Evolutionary conservation across 1,139 yeast species (phyloP).

Genomic region (Candida labiduridarum): DNA sequence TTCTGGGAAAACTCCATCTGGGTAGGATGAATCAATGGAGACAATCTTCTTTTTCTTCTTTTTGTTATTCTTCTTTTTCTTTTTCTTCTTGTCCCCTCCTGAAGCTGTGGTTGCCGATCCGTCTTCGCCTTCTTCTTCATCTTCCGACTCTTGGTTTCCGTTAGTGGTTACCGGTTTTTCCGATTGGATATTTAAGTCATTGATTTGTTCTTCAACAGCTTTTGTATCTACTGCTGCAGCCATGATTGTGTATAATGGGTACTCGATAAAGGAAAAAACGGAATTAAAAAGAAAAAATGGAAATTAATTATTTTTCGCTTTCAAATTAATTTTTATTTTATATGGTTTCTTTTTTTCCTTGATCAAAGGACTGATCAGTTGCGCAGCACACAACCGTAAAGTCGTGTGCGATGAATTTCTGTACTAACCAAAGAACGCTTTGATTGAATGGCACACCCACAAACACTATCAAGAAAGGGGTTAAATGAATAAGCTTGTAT

Average conservation of each 20-base stretch:
- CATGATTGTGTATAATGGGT: neutral
- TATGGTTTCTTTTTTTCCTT: too few species aligned
- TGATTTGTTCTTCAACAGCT: slow-evolving; percentile 16
- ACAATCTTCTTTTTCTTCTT: slow-evolving; percentile 49
- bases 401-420: neutral
- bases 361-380: too few species aligned
- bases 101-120: slow-evolving; percentile 22
- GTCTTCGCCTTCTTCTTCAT: slow-evolving; percentile 13
- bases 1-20: slow-evolving; percentile 79
- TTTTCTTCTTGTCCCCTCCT: slow-evolving; percentile 31
- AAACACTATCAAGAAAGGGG: too few species aligned
- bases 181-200: slow-evolving; percentile 15
- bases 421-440: too few species aligned
- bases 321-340: too few species aligned
- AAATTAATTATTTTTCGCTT: too few species aligned
- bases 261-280: too few species aligned
- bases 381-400: neutral
- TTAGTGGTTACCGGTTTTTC: neutral
- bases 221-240: slow-evolving; percentile 11
- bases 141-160: slow-evolving; percentile 12
- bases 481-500: too few species aligned
- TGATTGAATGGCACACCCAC: too few species aligned
- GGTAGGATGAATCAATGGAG: slow-evolving; percentile 67
- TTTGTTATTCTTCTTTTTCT: slow-evolving; percentile 52
- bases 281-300: too few species aligned